These are phyloP conservation scores for Dacryopinax spathularia DNA, from an alignment of 768 basidiomycete species.

Conservation along the genomic window DNA sequence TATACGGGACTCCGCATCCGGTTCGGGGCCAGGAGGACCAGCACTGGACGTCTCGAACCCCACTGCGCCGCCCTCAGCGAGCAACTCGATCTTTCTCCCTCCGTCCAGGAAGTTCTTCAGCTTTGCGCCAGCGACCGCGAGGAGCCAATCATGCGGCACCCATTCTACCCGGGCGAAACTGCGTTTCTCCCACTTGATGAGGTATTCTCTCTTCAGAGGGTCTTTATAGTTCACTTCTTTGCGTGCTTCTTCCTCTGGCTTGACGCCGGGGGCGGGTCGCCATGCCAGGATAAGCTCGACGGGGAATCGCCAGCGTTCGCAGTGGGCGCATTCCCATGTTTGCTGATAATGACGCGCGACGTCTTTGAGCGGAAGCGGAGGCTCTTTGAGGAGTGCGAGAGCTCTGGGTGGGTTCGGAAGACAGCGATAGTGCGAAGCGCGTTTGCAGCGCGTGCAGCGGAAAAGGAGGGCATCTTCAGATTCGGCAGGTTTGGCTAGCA, in stretches of 20 bases:
- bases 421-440: conserved; percentile 69
- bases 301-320: conserved; percentile 50
- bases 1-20: conserved; percentile 58
- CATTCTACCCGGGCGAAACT: conserved; percentile 71
- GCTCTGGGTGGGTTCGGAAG: conserved; percentile 34
- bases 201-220: conserved; percentile 71
- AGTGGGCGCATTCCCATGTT: conserved; percentile 64
- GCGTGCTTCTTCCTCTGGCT: conserved; percentile 31
- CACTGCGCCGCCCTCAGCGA: conserved; percentile 19
- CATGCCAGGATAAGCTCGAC: conserved; percentile 84
- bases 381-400: conserved; percentile 17
- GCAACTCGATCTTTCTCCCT: conserved; percentile 55
- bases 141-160: conserved; percentile 88
- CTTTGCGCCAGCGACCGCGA: conserved; percentile 47
- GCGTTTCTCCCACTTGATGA: conserved; percentile 73
- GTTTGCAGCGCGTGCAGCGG: conserved; percentile 71
- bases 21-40: conserved; percentile 33
- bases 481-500: neutral
- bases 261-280: conserved; percentile 55
- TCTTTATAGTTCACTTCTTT: conserved; percentile 40
- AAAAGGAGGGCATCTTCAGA: conserved; percentile 37
- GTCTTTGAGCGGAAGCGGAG: conserved; percentile 24
- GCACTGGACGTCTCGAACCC: conserved; percentile 13
- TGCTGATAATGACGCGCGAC: conserved; percentile 51
- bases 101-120: conserved; percentile 61